A percentile compares a stretch with the other conserved stretches of the same genome.
Conservation (phyloP, 352 stramenopile genomes). For the Phytophthora sansomeana region DNA sequence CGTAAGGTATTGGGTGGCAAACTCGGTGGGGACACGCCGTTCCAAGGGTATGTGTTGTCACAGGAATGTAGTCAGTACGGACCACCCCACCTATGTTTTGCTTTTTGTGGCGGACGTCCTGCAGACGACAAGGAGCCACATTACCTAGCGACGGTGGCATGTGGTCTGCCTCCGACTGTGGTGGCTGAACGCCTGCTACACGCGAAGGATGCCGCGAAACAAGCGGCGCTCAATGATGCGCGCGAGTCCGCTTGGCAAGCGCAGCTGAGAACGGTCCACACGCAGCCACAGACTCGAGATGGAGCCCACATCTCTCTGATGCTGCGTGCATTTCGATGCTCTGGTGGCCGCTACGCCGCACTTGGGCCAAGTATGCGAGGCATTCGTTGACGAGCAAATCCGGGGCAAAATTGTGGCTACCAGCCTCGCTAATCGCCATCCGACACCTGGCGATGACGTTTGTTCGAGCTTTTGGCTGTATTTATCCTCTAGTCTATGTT, state of each 20-base stretch:
- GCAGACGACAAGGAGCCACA: slow-evolving; percentile 15
- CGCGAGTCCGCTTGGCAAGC: not conserved
- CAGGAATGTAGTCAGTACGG: slow-evolving; percentile 37
- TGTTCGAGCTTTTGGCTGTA: slow-evolving; percentile 15
- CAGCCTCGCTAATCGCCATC: not conserved
- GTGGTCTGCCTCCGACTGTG: not conserved
- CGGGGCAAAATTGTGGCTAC: slow-evolving; percentile 32
- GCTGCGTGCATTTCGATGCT: slow-evolving; percentile 8
- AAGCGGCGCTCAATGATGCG: not conserved
- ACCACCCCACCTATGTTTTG: slow-evolving; percentile 4
- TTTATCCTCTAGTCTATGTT: slow-evolving; percentile 32
- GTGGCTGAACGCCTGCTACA: slow-evolving; percentile 11
- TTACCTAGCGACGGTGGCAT: slow-evolving; percentile 29
- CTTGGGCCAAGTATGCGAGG: slow-evolving; percentile 7
- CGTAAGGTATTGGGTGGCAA: not conserved
- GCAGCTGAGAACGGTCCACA: not conserved
- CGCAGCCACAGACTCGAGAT: slow-evolving; percentile 18
- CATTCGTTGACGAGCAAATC: slow-evolving; percentile 39
- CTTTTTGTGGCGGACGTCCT: slow-evolving; percentile 11
- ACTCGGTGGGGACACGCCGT: not conserved
- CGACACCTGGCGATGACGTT: slow-evolving; percentile 1
- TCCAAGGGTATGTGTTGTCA: slow-evolving; percentile 29
- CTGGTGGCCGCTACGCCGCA: slow-evolving; percentile 3
- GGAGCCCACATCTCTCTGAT: not conserved
- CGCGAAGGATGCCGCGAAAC: slow-evolving; percentile 13